Conservation (phyloP, 1,284 basidiomycete genomes). For the Stygiomarasmius scandens region DNA sequence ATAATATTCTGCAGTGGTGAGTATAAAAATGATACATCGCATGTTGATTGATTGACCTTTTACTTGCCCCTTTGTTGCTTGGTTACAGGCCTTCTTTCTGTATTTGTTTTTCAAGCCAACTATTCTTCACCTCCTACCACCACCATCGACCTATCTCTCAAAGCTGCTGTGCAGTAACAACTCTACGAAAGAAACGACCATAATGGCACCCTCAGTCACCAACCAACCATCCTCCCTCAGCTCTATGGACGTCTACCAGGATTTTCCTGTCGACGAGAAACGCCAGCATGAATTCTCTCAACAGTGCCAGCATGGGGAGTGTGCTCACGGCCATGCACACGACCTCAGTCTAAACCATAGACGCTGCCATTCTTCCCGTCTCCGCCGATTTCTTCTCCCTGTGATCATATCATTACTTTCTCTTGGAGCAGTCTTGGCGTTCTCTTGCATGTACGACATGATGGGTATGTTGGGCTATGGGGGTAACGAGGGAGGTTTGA, state of each 20-base stretch:
- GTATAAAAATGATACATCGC: too few relatives aligned
- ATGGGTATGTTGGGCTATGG: slow-evolving; percentile 24
- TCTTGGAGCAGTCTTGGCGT: slow-evolving; percentile 31
- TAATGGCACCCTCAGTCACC: background rate
- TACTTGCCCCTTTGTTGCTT: too few relatives aligned
- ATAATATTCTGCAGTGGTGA: too few relatives aligned
- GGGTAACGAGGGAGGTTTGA: slow-evolving; percentile 17
- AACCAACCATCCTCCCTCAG: slow-evolving; percentile 7
- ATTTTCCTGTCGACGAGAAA: slow-evolving; percentile 17
- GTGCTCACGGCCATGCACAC: slow-evolving; percentile 3
- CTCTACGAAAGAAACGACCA: too few relatives aligned
- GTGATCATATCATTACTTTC: slow-evolving; percentile 32
- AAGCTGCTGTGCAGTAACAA: too few relatives aligned
- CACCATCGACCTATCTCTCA: too few relatives aligned
- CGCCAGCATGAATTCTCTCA: slow-evolving; percentile 11
- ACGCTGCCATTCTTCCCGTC: slow-evolving; percentile 39
- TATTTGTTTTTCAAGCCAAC: too few relatives aligned
- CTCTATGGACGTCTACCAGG: slow-evolving; percentile 13
- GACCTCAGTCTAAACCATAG: slow-evolving; percentile 23
- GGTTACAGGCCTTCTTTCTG: too few relatives aligned
- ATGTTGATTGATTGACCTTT: too few relatives aligned
- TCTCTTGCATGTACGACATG: slow-evolving; percentile 32
- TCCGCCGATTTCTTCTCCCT: slow-evolving; percentile 37
- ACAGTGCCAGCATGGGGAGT: slow-evolving; percentile 5
- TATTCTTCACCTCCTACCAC: too few relatives aligned